Conservation (phyloP, 371 early-diverging fungal genomes). For the Paraphysoderma sedebokerense region DNA sequence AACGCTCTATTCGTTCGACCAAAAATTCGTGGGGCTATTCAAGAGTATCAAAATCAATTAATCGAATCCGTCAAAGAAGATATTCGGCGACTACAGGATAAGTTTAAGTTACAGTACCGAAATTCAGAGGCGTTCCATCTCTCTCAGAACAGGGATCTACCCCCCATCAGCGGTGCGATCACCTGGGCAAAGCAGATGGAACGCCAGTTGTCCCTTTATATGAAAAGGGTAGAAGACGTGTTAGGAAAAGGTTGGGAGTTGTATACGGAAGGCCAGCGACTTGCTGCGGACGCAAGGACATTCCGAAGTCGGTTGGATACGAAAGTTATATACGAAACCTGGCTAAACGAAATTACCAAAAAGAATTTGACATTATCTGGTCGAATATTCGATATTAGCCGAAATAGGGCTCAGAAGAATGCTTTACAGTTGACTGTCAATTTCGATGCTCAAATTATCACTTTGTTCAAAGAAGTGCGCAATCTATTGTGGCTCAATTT, state of each 20-base stretch:
- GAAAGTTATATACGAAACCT: conserved; percentile 69
- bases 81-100: conserved; percentile 83
- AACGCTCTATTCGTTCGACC: conserved; percentile 96
- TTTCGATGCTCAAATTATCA: conserved; percentile 86
- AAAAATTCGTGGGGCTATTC: conserved; percentile 97
- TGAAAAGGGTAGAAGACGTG: conserved; percentile 95
- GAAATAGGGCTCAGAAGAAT: conserved; percentile 61
- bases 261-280: conserved; percentile 89
- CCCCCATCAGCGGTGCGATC: conserved; percentile 85
- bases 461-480: conserved; percentile 93
- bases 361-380: conserved; percentile 69
- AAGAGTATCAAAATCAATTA: conserved; percentile 95
- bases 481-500: conserved; percentile 84
- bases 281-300: conserved; percentile 71
- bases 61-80: conserved; percentile 96
- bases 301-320: conserved; percentile 90
- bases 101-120: conserved; percentile 82
- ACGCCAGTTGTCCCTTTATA: conserved; percentile 81
- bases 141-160: conserved; percentile 81
- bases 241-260: conserved; percentile 94
- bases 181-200: conserved; percentile 98
- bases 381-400: conserved; percentile 75
- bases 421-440: conserved; percentile 71
- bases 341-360: conserved; percentile 74
- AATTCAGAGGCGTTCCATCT: conserved; percentile 75